phyloP scores from a whole-genome alignment of 1,139 yeast genomes.

The Arxiozyma slooffiae region DNA sequence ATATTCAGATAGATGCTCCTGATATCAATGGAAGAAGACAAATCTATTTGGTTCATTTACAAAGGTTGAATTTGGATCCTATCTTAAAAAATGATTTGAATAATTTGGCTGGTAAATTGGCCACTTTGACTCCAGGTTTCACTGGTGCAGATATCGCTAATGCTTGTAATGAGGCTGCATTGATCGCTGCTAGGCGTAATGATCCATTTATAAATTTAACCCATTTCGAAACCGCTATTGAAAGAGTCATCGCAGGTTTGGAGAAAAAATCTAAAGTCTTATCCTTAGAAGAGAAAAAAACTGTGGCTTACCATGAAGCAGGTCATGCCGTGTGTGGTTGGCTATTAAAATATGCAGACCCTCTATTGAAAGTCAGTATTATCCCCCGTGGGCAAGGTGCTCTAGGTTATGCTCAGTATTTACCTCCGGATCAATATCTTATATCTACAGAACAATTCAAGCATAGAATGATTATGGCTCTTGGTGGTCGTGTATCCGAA shows the following conservation, averaged over 20 bases:
- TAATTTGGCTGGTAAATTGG: constrained; percentile 70
- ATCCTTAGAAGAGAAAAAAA: constrained; percentile 66
- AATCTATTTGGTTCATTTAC: constrained; percentile 76
- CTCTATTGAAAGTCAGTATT: constrained; percentile 85
- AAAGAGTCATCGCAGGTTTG: constrained; percentile 90
- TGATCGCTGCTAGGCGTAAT: constrained; percentile 82
- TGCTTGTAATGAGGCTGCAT: constrained; percentile 93
- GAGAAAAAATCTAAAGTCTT: constrained; percentile 83
- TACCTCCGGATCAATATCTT: constrained; percentile 88
- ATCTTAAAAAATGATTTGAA: constrained; percentile 29
- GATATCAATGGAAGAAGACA: constrained; percentile 90
- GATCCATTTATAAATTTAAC: constrained; percentile 56
- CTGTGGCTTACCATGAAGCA: constrained; percentile 96
- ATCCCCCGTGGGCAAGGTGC: constrained; percentile 97
- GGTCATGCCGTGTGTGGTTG: constrained; percentile 99
- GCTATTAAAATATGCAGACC: constrained; percentile 84
- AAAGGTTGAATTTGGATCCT: constrained; percentile 45
- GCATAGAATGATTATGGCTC: constrained; percentile 92
- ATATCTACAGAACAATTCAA: constrained; percentile 66
- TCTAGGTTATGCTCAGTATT: constrained; percentile 93
- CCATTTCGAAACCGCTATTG: constrained; percentile 93
- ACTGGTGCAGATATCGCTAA: constrained; percentile 98
- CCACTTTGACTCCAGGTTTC: constrained; percentile 95
- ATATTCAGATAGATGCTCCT: constrained; percentile 82
- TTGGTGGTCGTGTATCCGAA: constrained; percentile 94